A percentile compares a stretch with the other conserved stretches of the same genome.
Conservation (phyloP, 2,329 filamentous ascomycete genomes). For the Pseudodiploospora longispora region DNA sequence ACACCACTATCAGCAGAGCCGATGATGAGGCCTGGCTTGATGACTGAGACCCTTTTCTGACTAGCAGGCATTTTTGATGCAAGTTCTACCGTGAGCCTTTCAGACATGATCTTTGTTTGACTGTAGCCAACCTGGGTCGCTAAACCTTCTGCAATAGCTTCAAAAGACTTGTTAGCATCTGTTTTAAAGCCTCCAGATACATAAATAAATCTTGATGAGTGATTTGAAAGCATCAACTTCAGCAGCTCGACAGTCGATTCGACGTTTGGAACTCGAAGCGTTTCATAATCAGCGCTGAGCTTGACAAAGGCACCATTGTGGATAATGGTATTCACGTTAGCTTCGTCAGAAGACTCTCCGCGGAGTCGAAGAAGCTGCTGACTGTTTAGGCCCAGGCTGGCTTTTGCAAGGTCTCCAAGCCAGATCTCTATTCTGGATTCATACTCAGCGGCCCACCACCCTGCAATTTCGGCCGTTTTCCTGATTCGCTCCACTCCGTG, state of each 20-base stretch:
- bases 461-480: slow-evolving; percentile 1
- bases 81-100: slow-evolving; percentile 11
- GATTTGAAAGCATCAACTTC: slow-evolving; percentile 8
- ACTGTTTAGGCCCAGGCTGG: slow-evolving; percentile 59
- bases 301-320: slow-evolving; percentile 78
- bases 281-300: slow-evolving; percentile 72
- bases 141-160: not conserved
- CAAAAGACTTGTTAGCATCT: slow-evolving; percentile 1
- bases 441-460: slow-evolving; percentile 4
- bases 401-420: slow-evolving; percentile 37
- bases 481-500: slow-evolving; percentile 3
- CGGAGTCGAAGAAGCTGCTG: slow-evolving; percentile 51
- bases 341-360: not conserved
- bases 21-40: slow-evolving; percentile 18
- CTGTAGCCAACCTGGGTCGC: slow-evolving; percentile 10
- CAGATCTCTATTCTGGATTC: slow-evolving; percentile 3
- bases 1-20: slow-evolving; percentile 13
- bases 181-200: slow-evolving; percentile 15
- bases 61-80: not conserved
- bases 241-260: slow-evolving; percentile 17
- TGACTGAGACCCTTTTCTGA: slow-evolving; percentile 10
- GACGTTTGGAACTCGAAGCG: slow-evolving; percentile 67
- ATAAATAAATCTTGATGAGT: slow-evolving; percentile 12
- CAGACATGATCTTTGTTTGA: slow-evolving; percentile 17
- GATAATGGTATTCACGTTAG: slow-evolving; percentile 60